These are phyloP conservation scores for Ophiocordyceps australis DNA, from an alignment of 2,329 filamentous ascomycete species.

Conservation along the genomic window DNA sequence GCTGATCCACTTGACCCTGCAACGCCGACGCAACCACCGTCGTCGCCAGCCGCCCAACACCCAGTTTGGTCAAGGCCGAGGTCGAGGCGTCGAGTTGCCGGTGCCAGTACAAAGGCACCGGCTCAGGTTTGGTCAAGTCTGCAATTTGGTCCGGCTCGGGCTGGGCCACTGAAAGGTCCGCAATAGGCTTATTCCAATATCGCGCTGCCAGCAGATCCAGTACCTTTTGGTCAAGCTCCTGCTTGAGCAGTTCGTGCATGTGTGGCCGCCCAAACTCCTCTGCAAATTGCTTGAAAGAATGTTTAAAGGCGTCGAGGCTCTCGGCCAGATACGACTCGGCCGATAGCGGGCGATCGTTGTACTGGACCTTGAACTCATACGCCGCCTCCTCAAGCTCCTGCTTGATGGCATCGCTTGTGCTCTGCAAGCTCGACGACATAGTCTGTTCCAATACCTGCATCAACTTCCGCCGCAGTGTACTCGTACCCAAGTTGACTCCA, in stretches of 20 bases:
- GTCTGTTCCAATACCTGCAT: constrained; percentile 96
- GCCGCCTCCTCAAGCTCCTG: constrained; percentile 93
- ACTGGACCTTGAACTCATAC: constrained; percentile 98
- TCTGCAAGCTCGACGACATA: constrained; percentile 83
- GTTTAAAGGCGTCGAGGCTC: constrained; percentile 90
- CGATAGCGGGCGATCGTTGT: constrained; percentile 87
- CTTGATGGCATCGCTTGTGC: constrained; percentile 79
- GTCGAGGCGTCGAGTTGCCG: constrained; percentile 86
- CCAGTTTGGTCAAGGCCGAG: constrained; percentile 80
- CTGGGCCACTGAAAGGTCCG: constrained; percentile 52
- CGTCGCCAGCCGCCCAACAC: constrained; percentile 81
- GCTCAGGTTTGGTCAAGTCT: constrained; percentile 69
- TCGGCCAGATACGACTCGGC: constrained; percentile 95
- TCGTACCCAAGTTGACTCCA: constrained; percentile 63
- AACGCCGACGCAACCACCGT: constrained; percentile 81
- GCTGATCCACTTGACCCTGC: constrained; percentile 62
- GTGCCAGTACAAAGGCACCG: constrained; percentile 79
- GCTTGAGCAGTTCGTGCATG: constrained; percentile 77
- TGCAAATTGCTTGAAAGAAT: constrained; percentile 87
- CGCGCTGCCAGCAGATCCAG: constrained; percentile 80
- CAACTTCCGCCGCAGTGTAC: constrained; percentile 78
- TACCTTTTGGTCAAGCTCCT: constrained; percentile 85
- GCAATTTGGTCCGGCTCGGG: constrained; percentile 55
- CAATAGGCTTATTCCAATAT: constrained; percentile 94
- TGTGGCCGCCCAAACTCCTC: constrained; percentile 79